These are phyloP conservation scores for Heterobasidion annosum DNA, from an alignment of 1,284 basidiomycete genomes.

Conservation along the genomic window DNA sequence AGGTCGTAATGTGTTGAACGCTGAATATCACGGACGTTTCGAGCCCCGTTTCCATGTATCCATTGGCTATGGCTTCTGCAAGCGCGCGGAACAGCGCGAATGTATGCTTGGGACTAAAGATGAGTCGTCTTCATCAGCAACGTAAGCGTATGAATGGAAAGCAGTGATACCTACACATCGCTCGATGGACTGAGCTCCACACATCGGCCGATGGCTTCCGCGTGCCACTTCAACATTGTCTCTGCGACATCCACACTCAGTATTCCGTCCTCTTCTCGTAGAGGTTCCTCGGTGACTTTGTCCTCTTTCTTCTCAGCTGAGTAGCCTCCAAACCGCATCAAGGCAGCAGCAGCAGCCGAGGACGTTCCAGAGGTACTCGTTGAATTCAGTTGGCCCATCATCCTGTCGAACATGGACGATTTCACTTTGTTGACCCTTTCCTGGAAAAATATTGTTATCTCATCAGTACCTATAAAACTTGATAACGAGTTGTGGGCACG, in stretches of 20 bases:
- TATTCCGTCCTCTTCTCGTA: constrained; percentile 75
- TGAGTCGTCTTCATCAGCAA: constrained; percentile 1
- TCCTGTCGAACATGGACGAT: constrained; percentile 82
- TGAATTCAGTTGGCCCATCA: constrained; percentile 87
- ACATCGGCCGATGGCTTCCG: constrained; percentile 87
- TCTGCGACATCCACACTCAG: constrained; percentile 74
- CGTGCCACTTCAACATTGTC: constrained; percentile 92
- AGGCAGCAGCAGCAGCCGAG: constrained; percentile 68
- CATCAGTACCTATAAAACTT: neutral
- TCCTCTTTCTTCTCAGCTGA: constrained; percentile 45
- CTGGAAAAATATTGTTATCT: constrained; percentile 23
- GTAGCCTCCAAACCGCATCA: constrained; percentile 79
- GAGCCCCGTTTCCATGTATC: constrained; percentile 86
- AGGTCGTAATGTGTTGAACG: neutral
- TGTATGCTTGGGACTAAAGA: constrained; percentile 77
- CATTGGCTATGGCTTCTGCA: constrained; percentile 81
- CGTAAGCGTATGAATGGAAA: constrained; percentile 1
- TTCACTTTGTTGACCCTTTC: constrained; percentile 70
- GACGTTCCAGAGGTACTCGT: constrained; percentile 47
- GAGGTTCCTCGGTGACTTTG: constrained; percentile 53
- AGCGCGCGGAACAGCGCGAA: constrained; percentile 82
- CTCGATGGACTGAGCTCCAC: constrained; percentile 75
- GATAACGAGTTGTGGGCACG: constrained; percentile 18
- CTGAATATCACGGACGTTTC: constrained; percentile 62
- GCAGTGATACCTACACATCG: constrained; percentile 63